A percentile compares a stretch with the other conserved stretches of the same genome.
Evolutionary conservation across 768 basidiomycete species (phyloP).

Genomic region (Antrodiella citrinella): DNA sequence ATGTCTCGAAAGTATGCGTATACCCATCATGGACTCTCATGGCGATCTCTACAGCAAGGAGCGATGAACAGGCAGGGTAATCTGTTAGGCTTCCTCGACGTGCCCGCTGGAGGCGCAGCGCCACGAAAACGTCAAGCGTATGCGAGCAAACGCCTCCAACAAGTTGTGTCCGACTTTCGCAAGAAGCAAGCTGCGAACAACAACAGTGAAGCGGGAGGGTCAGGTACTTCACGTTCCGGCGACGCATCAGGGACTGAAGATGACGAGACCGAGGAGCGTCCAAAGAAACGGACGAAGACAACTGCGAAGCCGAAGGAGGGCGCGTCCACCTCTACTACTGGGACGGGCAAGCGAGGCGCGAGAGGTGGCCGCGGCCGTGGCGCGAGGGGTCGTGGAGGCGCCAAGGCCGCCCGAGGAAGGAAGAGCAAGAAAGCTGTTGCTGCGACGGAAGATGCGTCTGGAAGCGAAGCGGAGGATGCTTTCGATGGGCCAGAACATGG

Average conservation of each 20-base stretch:
- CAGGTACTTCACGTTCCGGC: conserved; percentile 2
- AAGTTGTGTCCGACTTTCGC: conserved; percentile 77
- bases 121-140: conserved; percentile 80
- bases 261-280: conserved; percentile 20
- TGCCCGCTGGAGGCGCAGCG: conserved; percentile 60
- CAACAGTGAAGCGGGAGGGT: conserved; percentile 5
- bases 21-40: background rate
- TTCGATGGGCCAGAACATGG: background rate
- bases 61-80: conserved; percentile 63
- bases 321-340: background rate
- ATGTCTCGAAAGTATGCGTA: conserved; percentile 8
- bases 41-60: background rate
- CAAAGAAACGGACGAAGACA: conserved; percentile 26
- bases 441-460: background rate
- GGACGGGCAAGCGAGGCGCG: background rate
- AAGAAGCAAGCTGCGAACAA: conserved; percentile 31
- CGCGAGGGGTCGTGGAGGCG: background rate
- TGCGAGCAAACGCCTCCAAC: conserved; percentile 77
- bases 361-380: background rate
- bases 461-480: background rate
- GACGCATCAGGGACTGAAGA: conserved; percentile 14
- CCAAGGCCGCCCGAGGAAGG: background rate
- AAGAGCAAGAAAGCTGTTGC: background rate
- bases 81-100: conserved; percentile 68
- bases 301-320: conserved; percentile 6